Percentiles rank a stretch among this genome's conserved stretches.
These are phyloP conservation scores for Botrytis elliptica DNA, from an alignment of 2,329 filamentous ascomycete genomes.

Conservation along the genomic window DNA sequence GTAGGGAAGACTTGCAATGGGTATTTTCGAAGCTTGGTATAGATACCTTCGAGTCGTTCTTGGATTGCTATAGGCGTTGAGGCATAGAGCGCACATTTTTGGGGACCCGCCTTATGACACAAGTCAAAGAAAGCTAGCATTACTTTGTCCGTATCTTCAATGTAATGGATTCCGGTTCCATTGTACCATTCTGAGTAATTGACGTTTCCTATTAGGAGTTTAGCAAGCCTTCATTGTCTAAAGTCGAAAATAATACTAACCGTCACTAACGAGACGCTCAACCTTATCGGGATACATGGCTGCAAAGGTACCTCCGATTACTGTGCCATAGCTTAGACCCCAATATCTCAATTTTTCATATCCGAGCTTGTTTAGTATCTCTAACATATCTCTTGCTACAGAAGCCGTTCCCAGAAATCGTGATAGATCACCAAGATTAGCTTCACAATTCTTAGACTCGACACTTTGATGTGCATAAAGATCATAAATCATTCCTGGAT, in stretches of 20 bases:
- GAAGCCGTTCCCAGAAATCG: neutral
- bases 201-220: slow-evolving; percentile 25
- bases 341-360: slow-evolving; percentile 46
- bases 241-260: slow-evolving; percentile 8
- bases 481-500: slow-evolving; percentile 49
- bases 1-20: slow-evolving; percentile 32
- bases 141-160: slow-evolving; percentile 33
- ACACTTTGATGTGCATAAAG: slow-evolving; percentile 42
- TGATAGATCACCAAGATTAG: slow-evolving; percentile 7
- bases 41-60: neutral
- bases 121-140: neutral
- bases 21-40: neutral
- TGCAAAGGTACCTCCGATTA: slow-evolving; percentile 46
- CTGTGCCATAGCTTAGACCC: slow-evolving; percentile 51
- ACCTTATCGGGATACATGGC: slow-evolving; percentile 45
- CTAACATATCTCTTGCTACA: slow-evolving; percentile 40
- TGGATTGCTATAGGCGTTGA: neutral
- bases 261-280: slow-evolving; percentile 42
- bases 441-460: neutral
- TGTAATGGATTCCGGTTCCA: slow-evolving; percentile 45
- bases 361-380: slow-evolving; percentile 35
- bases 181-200: slow-evolving; percentile 34
- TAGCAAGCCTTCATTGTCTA: slow-evolving; percentile 41
- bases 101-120: neutral
- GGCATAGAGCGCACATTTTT: neutral